Evolutionary conservation across 2,329 filamentous ascomycete genomes (phyloP), one percentile per base, ranked within the genome.

Genomic region (Tolypocladium album): DNA sequence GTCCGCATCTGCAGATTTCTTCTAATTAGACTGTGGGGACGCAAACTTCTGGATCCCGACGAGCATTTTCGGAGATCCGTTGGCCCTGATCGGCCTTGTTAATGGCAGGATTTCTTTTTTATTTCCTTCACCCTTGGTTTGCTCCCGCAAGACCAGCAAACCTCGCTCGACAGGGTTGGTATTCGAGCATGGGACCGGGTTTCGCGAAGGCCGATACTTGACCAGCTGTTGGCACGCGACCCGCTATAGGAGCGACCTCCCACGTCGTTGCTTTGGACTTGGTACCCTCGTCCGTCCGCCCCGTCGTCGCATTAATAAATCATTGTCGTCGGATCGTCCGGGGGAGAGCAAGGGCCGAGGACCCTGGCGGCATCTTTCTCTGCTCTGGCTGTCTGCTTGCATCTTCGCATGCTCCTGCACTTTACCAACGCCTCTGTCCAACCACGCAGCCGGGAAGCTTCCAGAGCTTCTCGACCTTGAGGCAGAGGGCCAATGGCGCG

Each of bases 401-500:
- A 22, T 45, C 24, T 55, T 40, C 42, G 20, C 58, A 60, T 56
- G 53, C 55, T 38, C 38, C 50, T 58, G 38, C 42, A 38, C 53
- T 22, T 6, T n/a, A n/a, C 8, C 31, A 17, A 31, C 53, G 42
- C 55, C 55, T 52, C 53, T 57, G 58, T 61, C 56, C n/a, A 55
- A 39, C 47, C 57, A 45, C 60, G 53, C 36, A 55, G 31, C 50
- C 52, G 58, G 56, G 62, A 59, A 52, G 58, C 34, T 60, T n/a
- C 40, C 31, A 42, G 11, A 47, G 57, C 58, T 59, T 61, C 58
- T n/a, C 13, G 43, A 43, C 59, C 27, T 53, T 20, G 27, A 43
- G 52, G 45, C 22, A 52, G 60, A 59, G 42, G 22, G 61, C 65
- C 58, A 31, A 78, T 78, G 76, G 72, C 72, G 56, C 79, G 77